phyloP scores from a whole-genome alignment of 2,329 filamentous ascomycete genomes.

The Trichophyton rubrum region DNA sequence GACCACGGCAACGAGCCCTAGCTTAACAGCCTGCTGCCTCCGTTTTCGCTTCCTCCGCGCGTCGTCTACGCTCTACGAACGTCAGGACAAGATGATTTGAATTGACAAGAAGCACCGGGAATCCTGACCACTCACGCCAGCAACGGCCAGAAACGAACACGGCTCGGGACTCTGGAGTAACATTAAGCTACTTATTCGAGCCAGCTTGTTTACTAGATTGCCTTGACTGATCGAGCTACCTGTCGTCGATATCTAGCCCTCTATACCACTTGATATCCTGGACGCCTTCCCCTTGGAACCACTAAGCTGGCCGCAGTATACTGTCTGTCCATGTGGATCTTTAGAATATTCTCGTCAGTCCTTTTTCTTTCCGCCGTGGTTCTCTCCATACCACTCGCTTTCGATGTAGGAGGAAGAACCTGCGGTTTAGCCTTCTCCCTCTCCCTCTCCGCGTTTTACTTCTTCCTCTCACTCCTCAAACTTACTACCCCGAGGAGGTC shows the following conservation, averaged over 20 bases:
- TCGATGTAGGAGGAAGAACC: slow-evolving; percentile 92
- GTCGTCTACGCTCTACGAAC: not conserved
- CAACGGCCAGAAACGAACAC: not conserved
- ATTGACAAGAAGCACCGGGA: not conserved
- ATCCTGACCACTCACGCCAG: not conserved
- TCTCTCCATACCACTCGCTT: slow-evolving; percentile 89
- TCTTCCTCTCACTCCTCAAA: slow-evolving; percentile 69
- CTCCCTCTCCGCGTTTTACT: slow-evolving; percentile 78
- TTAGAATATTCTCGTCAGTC: slow-evolving; percentile 65
- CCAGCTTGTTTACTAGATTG: too few species aligned
- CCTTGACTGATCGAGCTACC: too few species aligned
- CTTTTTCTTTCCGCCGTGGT: slow-evolving; percentile 85
- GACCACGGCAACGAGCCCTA: too few species aligned
- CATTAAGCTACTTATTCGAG: too few species aligned
- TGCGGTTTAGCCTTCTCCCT: slow-evolving; percentile 91
- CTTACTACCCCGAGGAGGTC: slow-evolving; percentile 69
- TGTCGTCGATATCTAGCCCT: not conserved
- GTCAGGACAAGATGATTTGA: not conserved
- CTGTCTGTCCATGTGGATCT: slow-evolving; percentile 59
- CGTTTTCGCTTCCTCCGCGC: not conserved
- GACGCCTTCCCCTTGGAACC: not conserved
- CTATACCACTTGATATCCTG: not conserved
- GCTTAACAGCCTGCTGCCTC: too few species aligned
- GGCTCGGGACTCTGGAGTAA: not conserved
- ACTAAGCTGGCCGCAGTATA: not conserved